Base-by-base conservation (phyloP, 177 flowering plant species). In the Vitis hybrid region DNA sequence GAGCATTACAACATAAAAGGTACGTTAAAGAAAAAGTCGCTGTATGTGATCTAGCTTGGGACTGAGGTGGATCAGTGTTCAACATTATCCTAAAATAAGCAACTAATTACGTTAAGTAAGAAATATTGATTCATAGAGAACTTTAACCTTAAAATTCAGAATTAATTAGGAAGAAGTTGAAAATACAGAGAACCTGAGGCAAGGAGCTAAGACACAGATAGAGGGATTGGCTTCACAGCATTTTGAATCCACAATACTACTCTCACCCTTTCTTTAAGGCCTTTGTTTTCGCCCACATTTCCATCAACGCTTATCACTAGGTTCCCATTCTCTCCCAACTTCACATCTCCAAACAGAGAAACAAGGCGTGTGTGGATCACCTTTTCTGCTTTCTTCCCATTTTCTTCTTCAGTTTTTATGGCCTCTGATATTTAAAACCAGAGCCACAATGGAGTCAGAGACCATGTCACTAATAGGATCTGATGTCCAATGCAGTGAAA, bases 381-480 rank as follows among this genome's bases (percentile, higher is more conserved):
- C 70, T 95, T 93, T 62, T 91, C 97, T 11, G 81, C 83, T 71
- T 88, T 89, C 82, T 82, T 89, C 58, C 51, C 82, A 60, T 77
- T 86, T 68, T 90, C 99, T 76, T 91, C 99, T 69, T 87, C 91
- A 8, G 84, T 74, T 64, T 78, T 80, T 20, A 65, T 24, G 3
- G 73, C 78, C 67, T 90, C 97, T 2, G 61, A 89, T 88, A 69
- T 93, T 91, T 30, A 93, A 64, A 67, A 95, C 83, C 71, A 95
- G 71, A 65, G 98, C 97, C 52, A 95, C 89, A 68, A 91, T 61
- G 0, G 99, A 95, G 63, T 95, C 98, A 2, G 97, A 90, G 3
- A 95, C 97, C 99, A 95, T 95, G 73, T 95, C 98, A 65, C 97
- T 89, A 11, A 93, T 84, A 3, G 98, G 99, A 69, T 95, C 96